phyloP scores from a whole-genome alignment of 305 asterid species.

The Withania somnifera region DNA sequence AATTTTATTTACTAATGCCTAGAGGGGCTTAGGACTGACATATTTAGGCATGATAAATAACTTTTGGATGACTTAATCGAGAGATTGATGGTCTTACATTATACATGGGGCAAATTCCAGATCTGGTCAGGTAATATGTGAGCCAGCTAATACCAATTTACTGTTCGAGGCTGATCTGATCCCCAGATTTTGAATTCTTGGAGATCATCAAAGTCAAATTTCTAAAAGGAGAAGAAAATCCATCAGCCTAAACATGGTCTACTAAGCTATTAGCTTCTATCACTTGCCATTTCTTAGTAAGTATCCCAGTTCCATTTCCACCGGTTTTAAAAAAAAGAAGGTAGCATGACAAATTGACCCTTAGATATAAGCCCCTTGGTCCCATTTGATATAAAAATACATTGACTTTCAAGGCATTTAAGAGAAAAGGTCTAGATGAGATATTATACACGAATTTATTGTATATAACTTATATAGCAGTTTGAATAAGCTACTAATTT shows the following conservation, averaged over 20 bases:
- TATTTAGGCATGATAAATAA: neutral
- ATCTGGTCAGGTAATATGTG: neutral
- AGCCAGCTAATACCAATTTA: neutral
- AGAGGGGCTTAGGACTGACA: neutral
- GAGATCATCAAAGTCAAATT: neutral
- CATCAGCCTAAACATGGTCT: neutral
- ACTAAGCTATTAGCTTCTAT: neutral
- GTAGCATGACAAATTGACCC: too few species aligned
- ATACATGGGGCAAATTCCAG: neutral
- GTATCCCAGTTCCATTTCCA: neutral
- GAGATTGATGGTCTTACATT: neutral
- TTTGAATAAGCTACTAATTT: neutral
- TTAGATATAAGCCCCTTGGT: neutral
- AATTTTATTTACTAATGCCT: too few species aligned
- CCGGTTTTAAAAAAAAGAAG: too few species aligned
- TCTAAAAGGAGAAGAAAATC: neutral
- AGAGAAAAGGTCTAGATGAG: neutral
- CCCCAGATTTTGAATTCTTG: neutral
- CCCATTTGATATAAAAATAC: neutral
- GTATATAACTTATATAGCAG: neutral
- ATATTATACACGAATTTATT: neutral
- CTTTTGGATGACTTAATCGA: neutral
- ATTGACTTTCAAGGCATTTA: neutral
- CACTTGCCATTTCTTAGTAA: neutral
- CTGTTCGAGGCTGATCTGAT: neutral